Base-by-base conservation (phyloP, 2,329 filamentous ascomycete species). In the Cytospora piceae region DNA sequence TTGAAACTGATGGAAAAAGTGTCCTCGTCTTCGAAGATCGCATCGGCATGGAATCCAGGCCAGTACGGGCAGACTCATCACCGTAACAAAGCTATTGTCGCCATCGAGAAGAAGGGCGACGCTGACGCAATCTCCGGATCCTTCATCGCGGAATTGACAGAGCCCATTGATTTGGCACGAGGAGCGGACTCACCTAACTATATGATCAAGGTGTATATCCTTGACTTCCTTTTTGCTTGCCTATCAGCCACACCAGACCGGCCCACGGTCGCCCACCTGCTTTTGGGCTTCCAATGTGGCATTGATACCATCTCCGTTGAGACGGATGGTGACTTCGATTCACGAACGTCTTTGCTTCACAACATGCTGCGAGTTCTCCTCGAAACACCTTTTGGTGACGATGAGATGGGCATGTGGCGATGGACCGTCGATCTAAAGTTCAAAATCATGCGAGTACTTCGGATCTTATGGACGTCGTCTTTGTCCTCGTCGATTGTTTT, bases 241-340 rank as follows among this genome's bases (percentile, higher is more conserved):
- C 83, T 99, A 3, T 84, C 86, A 62, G 87, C 90, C 39, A 90
- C 89, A 31, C 89, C 91, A 1, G 86, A 90, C 71, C 87, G 89
- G 71, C 94, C 95, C 5, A 96, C 90, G 2, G 89, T 99, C 70
- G 95, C 94, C 0, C 96, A 99, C 76, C 83, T 96, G 55, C 81
- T 99, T 2, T 86, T 99, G 6, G 95, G 95, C 0, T 97, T 99
- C 75, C 85, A 85, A 64, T 96, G 93, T 72, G 86, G 88, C 53
- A 86, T 90, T 42, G 89, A 88, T 68, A 84, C 85, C 12, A 81
- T 98, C 2, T 87, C 87, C 29, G 80, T 95, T 37, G 84, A 90
- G 59, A 79, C 87, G 1, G 85, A 88, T 32, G 86, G 93, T 57
- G 78, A 90, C 2, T 96, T 97, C 76, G 85, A 88, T 15, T 82